Evolutionary conservation across 805 yeast genomes (phyloP), one percentile per base, ranked within the genome.

Genomic region (Kluyveromyces aestuarii): DNA sequence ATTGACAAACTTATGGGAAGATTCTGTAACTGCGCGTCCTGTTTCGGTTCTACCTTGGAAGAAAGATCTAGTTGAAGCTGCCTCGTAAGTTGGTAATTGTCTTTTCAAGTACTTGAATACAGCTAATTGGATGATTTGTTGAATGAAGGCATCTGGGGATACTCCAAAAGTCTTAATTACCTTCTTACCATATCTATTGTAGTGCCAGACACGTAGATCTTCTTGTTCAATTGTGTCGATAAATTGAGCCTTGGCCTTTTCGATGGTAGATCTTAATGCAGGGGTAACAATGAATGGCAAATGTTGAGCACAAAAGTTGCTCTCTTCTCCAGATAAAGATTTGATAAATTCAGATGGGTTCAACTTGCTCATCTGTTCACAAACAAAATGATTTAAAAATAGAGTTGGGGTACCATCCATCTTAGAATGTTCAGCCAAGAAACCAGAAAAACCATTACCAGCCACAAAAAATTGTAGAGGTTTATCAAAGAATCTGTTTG

Each of bases 361-460:
- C 60, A 78, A 64, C 60, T 77, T 74, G 49, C 66, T 52, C 49
- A 90, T 68, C 56, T 79, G 76, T 47, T 74, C 74, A 54, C 81
- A 74, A 38, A 91, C 74, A 61, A 74, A 81, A 68, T 88, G 88
- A 67, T 91, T 91, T 71, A 91, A 71, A 55, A 88, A 81, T 60
- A 87, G 80, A 30, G 96, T 91, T 62, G 97, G 96, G 9, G 96
- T 87, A 53, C 98, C 99, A 68, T 91, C 99, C 98, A 91, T 91
- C 73, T 80, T 85, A 19, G 97, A 88, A 72, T 91, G 99, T 72
- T 91, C 99, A 53, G 96, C 97, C 62, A 89, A 70, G 72, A 90
- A 91, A 0, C 97, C 98, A 8, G 96, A 87, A 53, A 81, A 75
- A 51, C 93, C 96, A 67, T 88, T 89, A 53, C 79, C 82, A 51